Evolutionary conservation across 495 filamentous ascomycete species (phyloP).

Genomic region (Penicillium crystallinum): DNA sequence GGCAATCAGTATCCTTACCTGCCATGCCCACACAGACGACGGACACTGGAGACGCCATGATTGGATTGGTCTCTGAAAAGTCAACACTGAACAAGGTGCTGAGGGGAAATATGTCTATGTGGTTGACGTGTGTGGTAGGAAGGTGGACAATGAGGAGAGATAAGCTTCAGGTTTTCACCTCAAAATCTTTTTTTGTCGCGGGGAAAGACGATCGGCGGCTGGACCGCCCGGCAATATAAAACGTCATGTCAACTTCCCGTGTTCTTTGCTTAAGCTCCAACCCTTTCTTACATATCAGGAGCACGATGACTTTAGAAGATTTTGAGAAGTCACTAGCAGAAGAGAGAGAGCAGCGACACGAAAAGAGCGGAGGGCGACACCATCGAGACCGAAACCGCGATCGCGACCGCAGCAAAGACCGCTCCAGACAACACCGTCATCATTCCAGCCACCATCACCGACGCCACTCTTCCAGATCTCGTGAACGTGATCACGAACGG

Average conservation of each 20-base stretch:
- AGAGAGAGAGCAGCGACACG: constrained; percentile 31
- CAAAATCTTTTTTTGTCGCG: constrained; percentile 33
- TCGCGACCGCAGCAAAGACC: constrained; percentile 36
- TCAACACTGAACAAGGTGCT: background rate
- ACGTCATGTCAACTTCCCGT: constrained; percentile 33
- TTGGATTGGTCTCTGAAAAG: constrained; percentile 1
- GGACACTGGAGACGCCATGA: constrained; percentile 52
- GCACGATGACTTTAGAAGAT: constrained; percentile 49
- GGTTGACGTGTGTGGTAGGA: background rate
- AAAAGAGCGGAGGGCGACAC: constrained; percentile 32
- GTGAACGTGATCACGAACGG: constrained; percentile 29
- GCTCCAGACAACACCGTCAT: constrained; percentile 33
- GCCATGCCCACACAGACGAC: constrained; percentile 98
- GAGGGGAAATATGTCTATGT: background rate
- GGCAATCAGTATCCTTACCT: constrained; percentile 36
- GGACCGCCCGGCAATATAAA: constrained; percentile 31
- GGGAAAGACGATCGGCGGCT: constrained; percentile 30
- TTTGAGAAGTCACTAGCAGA: constrained; percentile 49
- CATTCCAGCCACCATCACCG: constrained; percentile 38
- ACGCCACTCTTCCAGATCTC: constrained; percentile 43
- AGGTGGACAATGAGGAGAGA: constrained; percentile 7
- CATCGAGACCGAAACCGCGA: constrained; percentile 38
- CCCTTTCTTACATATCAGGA: background rate
- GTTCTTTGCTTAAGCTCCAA: constrained; percentile 12
- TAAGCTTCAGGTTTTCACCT: constrained; percentile 17